A percentile compares a stretch with the other conserved stretches of the same genome.
Conservation (phyloP, 2,329 filamentous ascomycete genomes). For the Zalaria sp. region DNA sequence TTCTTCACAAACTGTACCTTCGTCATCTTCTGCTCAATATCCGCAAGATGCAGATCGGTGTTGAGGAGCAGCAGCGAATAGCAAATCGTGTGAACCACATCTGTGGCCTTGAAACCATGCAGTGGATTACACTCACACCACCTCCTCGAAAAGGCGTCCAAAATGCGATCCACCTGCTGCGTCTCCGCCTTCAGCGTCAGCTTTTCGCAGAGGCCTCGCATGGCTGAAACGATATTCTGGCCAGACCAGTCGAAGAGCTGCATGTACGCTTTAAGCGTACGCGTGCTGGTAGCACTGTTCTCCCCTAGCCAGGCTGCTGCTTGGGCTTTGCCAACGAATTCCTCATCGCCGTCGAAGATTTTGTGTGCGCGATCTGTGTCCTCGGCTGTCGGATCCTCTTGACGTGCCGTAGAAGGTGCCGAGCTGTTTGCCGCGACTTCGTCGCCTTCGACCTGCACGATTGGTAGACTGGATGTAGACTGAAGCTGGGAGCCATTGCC, state of each 20-base stretch:
- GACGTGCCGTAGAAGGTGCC: conserved; percentile 5
- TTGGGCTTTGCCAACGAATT: conserved; percentile 63
- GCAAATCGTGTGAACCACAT: conserved; percentile 93
- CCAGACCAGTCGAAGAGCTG: conserved; percentile 76
- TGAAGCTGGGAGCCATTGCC: not conserved
- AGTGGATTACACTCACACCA: conserved; percentile 91
- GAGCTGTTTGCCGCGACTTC: conserved; percentile 14
- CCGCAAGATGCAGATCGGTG: conserved; percentile 86
- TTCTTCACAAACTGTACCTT: conserved; percentile 90
- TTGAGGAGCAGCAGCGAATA: conserved; percentile 93
- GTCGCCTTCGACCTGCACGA: conserved; percentile 34
- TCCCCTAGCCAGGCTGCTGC: conserved; percentile 86
- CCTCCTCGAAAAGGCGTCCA: conserved; percentile 74
- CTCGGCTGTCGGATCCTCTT: conserved; percentile 41
- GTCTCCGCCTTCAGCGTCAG: conserved; percentile 81
- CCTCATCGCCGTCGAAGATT: conserved; percentile 75
- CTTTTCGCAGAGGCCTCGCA: conserved; percentile 69
- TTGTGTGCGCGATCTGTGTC: conserved; percentile 66
- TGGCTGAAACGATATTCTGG: conserved; percentile 62
- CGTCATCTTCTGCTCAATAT: conserved; percentile 96
- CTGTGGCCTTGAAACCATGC: conserved; percentile 81
- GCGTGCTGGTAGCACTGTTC: conserved; percentile 35
- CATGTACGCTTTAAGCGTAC: conserved; percentile 69
- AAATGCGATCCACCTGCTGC: conserved; percentile 88
- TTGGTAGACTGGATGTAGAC: not conserved